Evolutionary conservation across 805 yeast species (phyloP).

Genomic region (Nakazawaea wickerhamii): DNA sequence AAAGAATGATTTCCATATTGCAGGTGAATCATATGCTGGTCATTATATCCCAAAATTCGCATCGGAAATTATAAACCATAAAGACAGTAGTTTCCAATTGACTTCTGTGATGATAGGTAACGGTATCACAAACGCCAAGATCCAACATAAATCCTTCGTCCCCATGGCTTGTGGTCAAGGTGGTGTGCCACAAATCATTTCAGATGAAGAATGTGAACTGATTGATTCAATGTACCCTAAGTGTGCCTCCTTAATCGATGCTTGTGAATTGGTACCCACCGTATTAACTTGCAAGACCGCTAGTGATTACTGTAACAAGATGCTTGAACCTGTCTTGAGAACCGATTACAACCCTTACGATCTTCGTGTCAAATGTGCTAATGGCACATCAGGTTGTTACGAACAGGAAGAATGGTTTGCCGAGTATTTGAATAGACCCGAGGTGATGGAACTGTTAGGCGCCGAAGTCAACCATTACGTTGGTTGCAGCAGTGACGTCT

Average conservation of each 20-base stretch:
- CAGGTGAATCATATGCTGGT: conserved; percentile 94
- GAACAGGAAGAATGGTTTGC: conserved; percentile 68
- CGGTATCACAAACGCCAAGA: conserved; percentile 81
- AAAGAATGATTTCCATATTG: conserved; percentile 63
- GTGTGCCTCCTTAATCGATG: conserved; percentile 67
- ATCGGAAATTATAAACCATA: conserved; percentile 65
- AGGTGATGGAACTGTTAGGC: conserved; percentile 78
- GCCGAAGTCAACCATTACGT: conserved; percentile 78
- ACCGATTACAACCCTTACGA: conserved; percentile 93
- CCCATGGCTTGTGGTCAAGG: conserved; percentile 97
- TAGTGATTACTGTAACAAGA: conserved; percentile 79
- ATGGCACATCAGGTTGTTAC: conserved; percentile 65
- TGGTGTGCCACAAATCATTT: conserved; percentile 67
- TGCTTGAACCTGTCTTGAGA: conserved; percentile 71
- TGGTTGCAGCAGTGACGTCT: conserved; percentile 73
- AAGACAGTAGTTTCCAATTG: conserved; percentile 50
- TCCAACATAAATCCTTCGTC: conserved; percentile 71
- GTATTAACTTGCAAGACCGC: conserved; percentile 91
- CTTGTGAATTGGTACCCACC: conserved; percentile 71
- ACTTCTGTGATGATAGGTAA: conserved; percentile 83
- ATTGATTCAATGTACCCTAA: conserved; percentile 68
- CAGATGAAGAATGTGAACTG: conserved; percentile 70
- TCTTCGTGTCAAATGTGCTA: conserved; percentile 67
- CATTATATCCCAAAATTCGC: conserved; percentile 92
- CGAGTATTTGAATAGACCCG: conserved; percentile 67